A percentile compares a stretch with the other conserved stretches of the same genome.
Evolutionary conservation across 169 alveolate species (phyloP).

Genomic region (Eimeria praecox): DNA sequence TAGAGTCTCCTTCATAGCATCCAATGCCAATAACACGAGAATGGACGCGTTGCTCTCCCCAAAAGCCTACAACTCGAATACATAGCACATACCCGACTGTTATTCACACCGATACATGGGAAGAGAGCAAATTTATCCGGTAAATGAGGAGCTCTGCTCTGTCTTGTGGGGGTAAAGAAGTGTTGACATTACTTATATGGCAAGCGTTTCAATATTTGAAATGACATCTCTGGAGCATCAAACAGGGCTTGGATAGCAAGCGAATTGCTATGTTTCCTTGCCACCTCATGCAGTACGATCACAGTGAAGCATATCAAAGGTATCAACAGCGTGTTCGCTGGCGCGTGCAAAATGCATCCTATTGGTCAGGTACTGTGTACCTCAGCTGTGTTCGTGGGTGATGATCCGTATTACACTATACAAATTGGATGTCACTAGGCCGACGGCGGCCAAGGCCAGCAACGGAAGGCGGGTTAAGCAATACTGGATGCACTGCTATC

Average conservation of each 20-base stretch:
- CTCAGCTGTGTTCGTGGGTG: no score
- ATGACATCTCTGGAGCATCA: not conserved
- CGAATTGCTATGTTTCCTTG: not conserved
- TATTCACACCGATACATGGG: not conserved
- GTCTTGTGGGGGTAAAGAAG: not conserved
- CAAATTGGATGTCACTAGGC: no score
- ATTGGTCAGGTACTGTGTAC: no score
- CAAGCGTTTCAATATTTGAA: no score
- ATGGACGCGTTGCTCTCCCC: not conserved
- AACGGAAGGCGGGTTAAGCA: not conserved
- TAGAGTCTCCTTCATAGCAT: not conserved
- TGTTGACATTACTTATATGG: not conserved
- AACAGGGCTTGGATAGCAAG: not conserved
- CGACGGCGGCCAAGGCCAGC: no score
- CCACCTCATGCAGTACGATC: no score
- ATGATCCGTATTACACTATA: no score
- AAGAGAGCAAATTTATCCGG: not conserved
- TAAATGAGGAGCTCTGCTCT: not conserved
- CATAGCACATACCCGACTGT: not conserved
- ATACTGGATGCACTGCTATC: not conserved
- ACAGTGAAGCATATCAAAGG: not conserved
- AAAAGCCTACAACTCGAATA: not conserved
- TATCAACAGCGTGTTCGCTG: not conserved
- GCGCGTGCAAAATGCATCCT: no score
- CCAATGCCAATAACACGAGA: not conserved